Conservation (phyloP, 2,329 filamentous ascomycete genomes). For the Calonectria leucothoes region DNA sequence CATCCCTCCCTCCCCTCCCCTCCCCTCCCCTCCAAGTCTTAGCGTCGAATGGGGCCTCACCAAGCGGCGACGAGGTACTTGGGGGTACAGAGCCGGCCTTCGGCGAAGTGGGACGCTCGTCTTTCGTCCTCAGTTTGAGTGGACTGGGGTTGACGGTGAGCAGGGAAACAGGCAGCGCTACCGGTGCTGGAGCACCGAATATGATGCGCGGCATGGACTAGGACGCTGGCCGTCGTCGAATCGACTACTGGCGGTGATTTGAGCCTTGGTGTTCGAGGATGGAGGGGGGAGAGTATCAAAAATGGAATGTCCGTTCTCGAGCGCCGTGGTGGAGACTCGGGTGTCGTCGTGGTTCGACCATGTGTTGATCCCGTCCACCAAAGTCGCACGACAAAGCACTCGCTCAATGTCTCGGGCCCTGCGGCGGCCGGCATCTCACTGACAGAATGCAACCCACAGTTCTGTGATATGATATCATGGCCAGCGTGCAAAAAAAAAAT, state of each 20-base stretch:
- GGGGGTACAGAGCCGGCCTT: conserved; percentile 35
- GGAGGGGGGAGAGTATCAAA: conserved; percentile 15
- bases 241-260: conserved; percentile 22
- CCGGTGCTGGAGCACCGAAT: conserved; percentile 27
- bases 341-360: conserved; percentile 40
- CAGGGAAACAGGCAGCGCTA: conserved; percentile 26
- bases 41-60: conserved; percentile 36
- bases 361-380: conserved; percentile 36
- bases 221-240: conserved; percentile 13
- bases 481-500: conserved; percentile 1
- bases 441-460: conserved; percentile 31
- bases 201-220: conserved; percentile 25
- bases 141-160: conserved; percentile 30
- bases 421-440: conserved; percentile 24
- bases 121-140: conserved; percentile 29
- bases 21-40: conserved; percentile 34
- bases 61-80: conserved; percentile 35
- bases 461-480: conserved; percentile 50
- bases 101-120: conserved; percentile 33
- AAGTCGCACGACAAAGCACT: conserved; percentile 42
- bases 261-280: conserved; percentile 19
- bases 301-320: conserved; percentile 25
- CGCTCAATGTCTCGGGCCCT: conserved; percentile 26
- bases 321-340: conserved; percentile 31
- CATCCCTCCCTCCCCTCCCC: conserved; percentile 11